These are phyloP conservation scores for Escallonia herrerae DNA, from an alignment of 129 eudicot genomes.

Conservation along the genomic window DNA sequence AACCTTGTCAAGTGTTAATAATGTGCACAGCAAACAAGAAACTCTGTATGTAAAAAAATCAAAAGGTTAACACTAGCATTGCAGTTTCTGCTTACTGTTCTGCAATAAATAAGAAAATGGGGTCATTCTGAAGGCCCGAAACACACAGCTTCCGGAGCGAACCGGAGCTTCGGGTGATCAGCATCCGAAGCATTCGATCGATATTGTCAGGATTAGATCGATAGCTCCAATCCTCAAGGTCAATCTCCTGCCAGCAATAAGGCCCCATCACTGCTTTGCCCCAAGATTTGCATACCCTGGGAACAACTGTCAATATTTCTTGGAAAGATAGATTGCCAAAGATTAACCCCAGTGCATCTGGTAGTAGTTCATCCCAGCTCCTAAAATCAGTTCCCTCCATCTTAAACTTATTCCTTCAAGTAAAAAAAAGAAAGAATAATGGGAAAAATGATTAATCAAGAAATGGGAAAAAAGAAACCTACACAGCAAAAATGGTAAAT, in stretches of 20 bases:
- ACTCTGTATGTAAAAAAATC: too few relatives aligned
- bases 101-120: slow-evolving; percentile 52
- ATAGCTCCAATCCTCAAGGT: slow-evolving; percentile 67
- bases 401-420: slow-evolving; percentile 4
- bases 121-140: slow-evolving; percentile 45
- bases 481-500: neutral
- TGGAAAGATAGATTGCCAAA: slow-evolving; percentile 49
- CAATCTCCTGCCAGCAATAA: slow-evolving; percentile 75
- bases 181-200: slow-evolving; percentile 55
- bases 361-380: slow-evolving; percentile 49
- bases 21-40: too few relatives aligned
- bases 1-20: too few relatives aligned
- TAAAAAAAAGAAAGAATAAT: neutral
- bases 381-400: slow-evolving; percentile 40
- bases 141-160: slow-evolving; percentile 49
- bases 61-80: neutral
- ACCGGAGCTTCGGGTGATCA: slow-evolving; percentile 47
- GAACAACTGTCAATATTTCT: slow-evolving; percentile 51
- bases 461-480: neutral
- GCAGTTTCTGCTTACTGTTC: slow-evolving; percentile 48
- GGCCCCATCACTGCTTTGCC: slow-evolving; percentile 52
- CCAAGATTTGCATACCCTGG: slow-evolving; percentile 78
- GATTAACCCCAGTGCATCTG: slow-evolving; percentile 71
- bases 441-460: slow-evolving; percentile 1
- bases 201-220: slow-evolving; percentile 25